Conservation (phyloP, 1,284 basidiomycete genomes). For the Trametes versicolor region DNA sequence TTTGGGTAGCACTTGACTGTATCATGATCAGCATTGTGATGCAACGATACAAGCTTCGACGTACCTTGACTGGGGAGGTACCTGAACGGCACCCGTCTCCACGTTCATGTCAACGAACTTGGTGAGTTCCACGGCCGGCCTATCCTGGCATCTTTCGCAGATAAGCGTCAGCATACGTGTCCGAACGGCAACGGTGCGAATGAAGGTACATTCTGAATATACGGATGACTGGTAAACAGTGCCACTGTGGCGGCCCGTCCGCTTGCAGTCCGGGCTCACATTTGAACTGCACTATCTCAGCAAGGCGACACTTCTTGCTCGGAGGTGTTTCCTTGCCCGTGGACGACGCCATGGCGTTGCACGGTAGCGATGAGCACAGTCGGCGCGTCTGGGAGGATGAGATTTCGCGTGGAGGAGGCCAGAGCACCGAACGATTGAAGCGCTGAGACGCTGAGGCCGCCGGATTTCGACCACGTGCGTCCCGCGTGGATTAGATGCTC, state of each 20-base stretch:
- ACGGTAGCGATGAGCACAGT: neutral
- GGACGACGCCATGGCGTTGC: neutral
- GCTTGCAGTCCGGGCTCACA: slow-evolving; percentile 56
- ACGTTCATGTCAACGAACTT: slow-evolving; percentile 62
- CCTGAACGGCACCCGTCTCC: slow-evolving; percentile 68
- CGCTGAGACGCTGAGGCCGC: neutral
- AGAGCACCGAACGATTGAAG: neutral
- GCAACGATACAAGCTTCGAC: slow-evolving; percentile 25
- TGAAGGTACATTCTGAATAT: slow-evolving; percentile 69
- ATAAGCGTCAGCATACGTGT: slow-evolving; percentile 27
- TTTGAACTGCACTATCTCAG: slow-evolving; percentile 76
- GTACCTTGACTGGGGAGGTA: slow-evolving; percentile 60
- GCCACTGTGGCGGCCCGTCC: slow-evolving; percentile 49
- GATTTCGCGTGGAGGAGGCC: neutral
- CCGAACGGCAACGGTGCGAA: slow-evolving; percentile 5
- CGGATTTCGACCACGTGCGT: slow-evolving; percentile 29
- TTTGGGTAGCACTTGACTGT: slow-evolving; percentile 53
- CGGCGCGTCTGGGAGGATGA: neutral
- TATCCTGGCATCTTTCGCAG: slow-evolving; percentile 63
- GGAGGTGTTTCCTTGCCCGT: neutral
- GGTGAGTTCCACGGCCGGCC: slow-evolving; percentile 78
- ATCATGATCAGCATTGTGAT: neutral
- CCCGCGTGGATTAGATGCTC: slow-evolving; percentile 33
- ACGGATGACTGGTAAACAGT: slow-evolving; percentile 77
- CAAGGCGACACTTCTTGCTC: slow-evolving; percentile 60